A percentile compares a stretch with the other conserved stretches of the same genome.
Conservation (phyloP, 495 filamentous ascomycete genomes). For the Aspergillus heteromorphus region DNA sequence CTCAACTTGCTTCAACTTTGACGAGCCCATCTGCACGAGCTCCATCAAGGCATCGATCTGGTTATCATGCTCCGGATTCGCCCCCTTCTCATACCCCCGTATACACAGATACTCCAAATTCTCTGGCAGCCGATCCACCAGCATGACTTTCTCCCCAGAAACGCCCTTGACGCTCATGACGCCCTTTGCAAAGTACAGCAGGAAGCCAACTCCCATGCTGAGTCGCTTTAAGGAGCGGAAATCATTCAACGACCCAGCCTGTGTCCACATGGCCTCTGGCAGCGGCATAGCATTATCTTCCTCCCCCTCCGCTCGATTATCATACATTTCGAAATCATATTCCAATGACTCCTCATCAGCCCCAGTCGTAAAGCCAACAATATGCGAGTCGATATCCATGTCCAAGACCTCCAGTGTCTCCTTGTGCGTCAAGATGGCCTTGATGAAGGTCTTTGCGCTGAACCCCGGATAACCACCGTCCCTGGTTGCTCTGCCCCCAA, state of each 20-base stretch:
- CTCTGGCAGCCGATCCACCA: conserved; percentile 16
- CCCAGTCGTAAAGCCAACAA: neutral
- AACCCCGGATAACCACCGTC: conserved; percentile 8
- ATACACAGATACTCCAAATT: conserved; percentile 24
- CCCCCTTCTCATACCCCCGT: conserved; percentile 20
- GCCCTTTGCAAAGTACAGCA: conserved; percentile 21
- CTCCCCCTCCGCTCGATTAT: neutral
- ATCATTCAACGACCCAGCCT: conserved; percentile 13
- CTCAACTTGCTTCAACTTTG: conserved; percentile 14
- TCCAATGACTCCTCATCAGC: conserved; percentile 2
- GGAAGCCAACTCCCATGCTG: conserved; percentile 17
- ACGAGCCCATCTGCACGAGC: conserved; percentile 5
- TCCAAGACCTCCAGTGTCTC: conserved; percentile 23
- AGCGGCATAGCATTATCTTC: too few species aligned
- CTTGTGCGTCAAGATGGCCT: conserved; percentile 17
- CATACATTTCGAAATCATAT: neutral
- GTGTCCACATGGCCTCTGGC: conserved; percentile 1
- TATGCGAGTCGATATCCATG: conserved; percentile 16
- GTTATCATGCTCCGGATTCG: conserved; percentile 7
- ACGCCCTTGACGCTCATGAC: neutral
- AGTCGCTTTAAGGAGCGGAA: conserved; percentile 19
- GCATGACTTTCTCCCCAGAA: neutral
- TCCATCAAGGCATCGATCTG: conserved; percentile 18
- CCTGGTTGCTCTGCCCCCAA: conserved; percentile 14
- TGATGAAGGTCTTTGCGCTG: conserved; percentile 19